Percentiles rank a stretch among this genome's conserved stretches.
These are phyloP conservation scores for Aplosporella prunicola DNA, from an alignment of 2,329 filamentous ascomycete genomes.

Conservation along the genomic window DNA sequence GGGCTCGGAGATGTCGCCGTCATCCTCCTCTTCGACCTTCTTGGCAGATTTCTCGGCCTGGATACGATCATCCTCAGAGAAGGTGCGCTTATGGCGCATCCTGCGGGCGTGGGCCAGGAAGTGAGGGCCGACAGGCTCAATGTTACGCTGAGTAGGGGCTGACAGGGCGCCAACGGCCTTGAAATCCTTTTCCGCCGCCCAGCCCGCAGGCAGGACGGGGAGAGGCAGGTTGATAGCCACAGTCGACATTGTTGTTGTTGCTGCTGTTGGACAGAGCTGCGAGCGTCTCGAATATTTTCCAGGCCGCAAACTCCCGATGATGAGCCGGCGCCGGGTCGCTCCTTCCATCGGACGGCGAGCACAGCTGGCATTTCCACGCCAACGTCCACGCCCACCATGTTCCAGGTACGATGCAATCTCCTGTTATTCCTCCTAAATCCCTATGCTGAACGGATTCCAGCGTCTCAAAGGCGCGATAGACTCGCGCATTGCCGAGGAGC, in stretches of 20 bases:
- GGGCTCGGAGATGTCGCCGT: slow-evolving; percentile 82
- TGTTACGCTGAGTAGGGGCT: slow-evolving; percentile 68
- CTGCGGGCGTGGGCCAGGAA: slow-evolving; percentile 96
- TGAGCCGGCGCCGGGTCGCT: too few relatives aligned
- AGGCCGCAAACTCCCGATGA: too few relatives aligned
- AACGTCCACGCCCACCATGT: slow-evolving; percentile 22
- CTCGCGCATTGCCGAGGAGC: slow-evolving; percentile 81
- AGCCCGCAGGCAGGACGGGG: slow-evolving; percentile 67
- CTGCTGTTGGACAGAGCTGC: too few relatives aligned
- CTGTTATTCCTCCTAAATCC: background rate
- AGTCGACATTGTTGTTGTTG: slow-evolving; percentile 49
- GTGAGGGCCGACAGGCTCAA: slow-evolving; percentile 94
- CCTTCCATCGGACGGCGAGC: too few relatives aligned
- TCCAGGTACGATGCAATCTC: slow-evolving; percentile 22
- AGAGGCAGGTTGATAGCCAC: slow-evolving; percentile 56
- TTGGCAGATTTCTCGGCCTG: slow-evolving; percentile 91
- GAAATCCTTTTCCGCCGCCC: slow-evolving; percentile 87
- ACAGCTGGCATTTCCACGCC: too few relatives aligned
- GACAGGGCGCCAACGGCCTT: slow-evolving; percentile 72
- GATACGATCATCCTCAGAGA: slow-evolving; percentile 96
- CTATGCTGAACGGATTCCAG: slow-evolving; percentile 33
- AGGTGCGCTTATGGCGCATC: slow-evolving; percentile 88
- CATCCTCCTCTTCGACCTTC: slow-evolving; percentile 87
- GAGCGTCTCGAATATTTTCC: too few relatives aligned
- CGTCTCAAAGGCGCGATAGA: slow-evolving; percentile 79